Evolutionary conservation across 768 basidiomycete genomes (phyloP).

Genomic region (Lepiota brunneoincarnata): DNA sequence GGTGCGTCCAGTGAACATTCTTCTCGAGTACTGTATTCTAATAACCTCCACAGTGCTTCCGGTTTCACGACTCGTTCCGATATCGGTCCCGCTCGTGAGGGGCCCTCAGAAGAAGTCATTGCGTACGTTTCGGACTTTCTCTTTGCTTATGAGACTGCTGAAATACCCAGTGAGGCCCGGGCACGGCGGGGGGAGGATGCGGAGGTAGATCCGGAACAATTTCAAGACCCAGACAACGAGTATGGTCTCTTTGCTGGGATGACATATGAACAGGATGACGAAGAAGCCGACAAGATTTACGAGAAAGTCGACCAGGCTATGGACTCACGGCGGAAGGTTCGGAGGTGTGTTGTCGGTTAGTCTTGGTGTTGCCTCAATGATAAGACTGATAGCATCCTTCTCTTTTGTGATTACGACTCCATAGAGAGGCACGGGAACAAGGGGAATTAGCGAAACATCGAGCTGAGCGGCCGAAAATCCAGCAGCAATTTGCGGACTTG

Average conservation of each 20-base stretch:
- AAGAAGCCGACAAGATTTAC: slow-evolving; percentile 95
- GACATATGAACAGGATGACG: slow-evolving; percentile 95
- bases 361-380: slow-evolving; percentile 23
- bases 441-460: slow-evolving; percentile 71
- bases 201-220: slow-evolving; percentile 86
- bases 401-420: slow-evolving; percentile 1
- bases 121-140: slow-evolving; percentile 51
- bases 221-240: slow-evolving; percentile 97
- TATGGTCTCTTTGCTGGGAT: slow-evolving; percentile 94
- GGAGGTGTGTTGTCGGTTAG: slow-evolving; percentile 66
- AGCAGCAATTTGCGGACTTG: slow-evolving; percentile 92
- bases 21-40: not conserved
- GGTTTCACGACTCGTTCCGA: slow-evolving; percentile 98
- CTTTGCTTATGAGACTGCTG: not conserved
- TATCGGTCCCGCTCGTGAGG: slow-evolving; percentile 97
- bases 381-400: slow-evolving; percentile 24
- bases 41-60: slow-evolving; percentile 61
- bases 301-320: slow-evolving; percentile 88
- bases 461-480: slow-evolving; percentile 89
- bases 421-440: slow-evolving; percentile 72
- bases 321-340: slow-evolving; percentile 78
- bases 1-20: slow-evolving; percentile 45
- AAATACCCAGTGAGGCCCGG: slow-evolving; percentile 68
- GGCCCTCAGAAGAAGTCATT: slow-evolving; percentile 86
- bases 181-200: slow-evolving; percentile 83